phyloP scores from a whole-genome alignment of 2,329 filamentous ascomycete species.

The Colletotrichum chlorophyti region DNA sequence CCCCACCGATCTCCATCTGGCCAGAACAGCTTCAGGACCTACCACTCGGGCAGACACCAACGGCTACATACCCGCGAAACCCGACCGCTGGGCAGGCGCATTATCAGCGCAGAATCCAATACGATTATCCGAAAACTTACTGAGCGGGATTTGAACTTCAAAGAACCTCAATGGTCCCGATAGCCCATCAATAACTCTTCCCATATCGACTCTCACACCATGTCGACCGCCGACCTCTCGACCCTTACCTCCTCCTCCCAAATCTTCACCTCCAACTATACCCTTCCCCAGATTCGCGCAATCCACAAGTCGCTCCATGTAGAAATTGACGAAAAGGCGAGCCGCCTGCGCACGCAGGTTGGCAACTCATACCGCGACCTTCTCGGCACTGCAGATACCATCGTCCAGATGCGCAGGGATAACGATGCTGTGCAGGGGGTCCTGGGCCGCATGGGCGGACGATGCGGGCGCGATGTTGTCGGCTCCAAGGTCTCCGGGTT shows the following conservation, averaged over 20 bases:
- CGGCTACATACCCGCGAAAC: neutral
- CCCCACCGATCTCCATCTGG: conserved; percentile 22
- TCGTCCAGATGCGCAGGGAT: conserved; percentile 84
- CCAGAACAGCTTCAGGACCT: conserved; percentile 15
- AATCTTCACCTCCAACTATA: conserved; percentile 62
- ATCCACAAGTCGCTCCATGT: conserved; percentile 66
- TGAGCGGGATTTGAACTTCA: neutral
- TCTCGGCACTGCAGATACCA: conserved; percentile 90
- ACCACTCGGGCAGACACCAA: neutral
- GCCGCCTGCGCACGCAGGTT: conserved; percentile 68
- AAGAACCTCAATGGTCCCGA: neutral
- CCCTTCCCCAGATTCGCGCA: conserved; percentile 68
- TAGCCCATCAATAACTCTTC: neutral
- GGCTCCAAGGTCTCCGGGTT: conserved; percentile 69
- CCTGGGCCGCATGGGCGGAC: conserved; percentile 74
- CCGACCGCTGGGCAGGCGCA: conserved; percentile 3
- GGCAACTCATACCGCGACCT: conserved; percentile 83
- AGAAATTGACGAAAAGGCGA: conserved; percentile 67
- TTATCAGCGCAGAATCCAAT: neutral
- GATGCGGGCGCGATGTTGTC: conserved; percentile 77
- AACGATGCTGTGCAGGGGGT: conserved; percentile 77
- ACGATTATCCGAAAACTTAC: neutral
- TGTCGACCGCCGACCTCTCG: conserved; percentile 51
- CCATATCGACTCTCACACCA: neutral
- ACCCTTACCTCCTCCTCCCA: conserved; percentile 56